phyloP scores from a whole-genome alignment of 495 filamentous ascomycete species.

The Tuber indicum region DNA sequence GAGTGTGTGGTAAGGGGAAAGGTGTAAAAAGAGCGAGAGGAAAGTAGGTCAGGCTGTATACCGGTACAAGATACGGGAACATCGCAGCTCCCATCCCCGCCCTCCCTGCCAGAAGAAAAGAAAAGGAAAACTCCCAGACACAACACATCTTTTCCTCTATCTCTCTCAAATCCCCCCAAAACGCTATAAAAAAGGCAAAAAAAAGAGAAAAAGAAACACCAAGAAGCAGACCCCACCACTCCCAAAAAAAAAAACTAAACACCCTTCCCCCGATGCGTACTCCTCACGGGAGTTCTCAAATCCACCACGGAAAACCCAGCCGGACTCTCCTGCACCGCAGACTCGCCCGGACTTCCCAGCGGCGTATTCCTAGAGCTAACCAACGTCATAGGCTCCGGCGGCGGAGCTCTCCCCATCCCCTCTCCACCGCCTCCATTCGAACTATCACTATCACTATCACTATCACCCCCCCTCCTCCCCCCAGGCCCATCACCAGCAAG shows the following conservation, averaged over 20 bases:
- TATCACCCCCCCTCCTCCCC: slow-evolving; percentile 6
- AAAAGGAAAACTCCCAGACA: not conserved
- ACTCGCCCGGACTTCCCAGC: slow-evolving; percentile 10
- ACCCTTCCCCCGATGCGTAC: not conserved
- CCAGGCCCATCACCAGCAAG: not conserved
- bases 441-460: not conserved
- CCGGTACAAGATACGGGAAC: not conserved
- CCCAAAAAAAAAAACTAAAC: not conserved
- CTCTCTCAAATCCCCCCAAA: not conserved
- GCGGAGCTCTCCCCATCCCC: slow-evolving; percentile 10
- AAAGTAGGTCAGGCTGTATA: not conserved
- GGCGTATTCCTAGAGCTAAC: slow-evolving; percentile 15
- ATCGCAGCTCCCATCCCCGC: not conserved
- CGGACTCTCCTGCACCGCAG: not conserved
- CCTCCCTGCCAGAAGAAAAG: not conserved
- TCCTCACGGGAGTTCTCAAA: slow-evolving; percentile 19
- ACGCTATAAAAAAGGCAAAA: not conserved
- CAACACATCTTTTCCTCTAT: not conserved
- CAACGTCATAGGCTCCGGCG: slow-evolving; percentile 28
- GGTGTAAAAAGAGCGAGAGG: not conserved
- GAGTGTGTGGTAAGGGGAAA: not conserved
- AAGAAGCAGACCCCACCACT: not conserved
- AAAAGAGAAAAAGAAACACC: not conserved
- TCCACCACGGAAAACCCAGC: slow-evolving; percentile 21
- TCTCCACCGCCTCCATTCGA: slow-evolving; percentile 4